phyloP scores from a whole-genome alignment of 768 basidiomycete genomes.

The Vararia minispora region DNA sequence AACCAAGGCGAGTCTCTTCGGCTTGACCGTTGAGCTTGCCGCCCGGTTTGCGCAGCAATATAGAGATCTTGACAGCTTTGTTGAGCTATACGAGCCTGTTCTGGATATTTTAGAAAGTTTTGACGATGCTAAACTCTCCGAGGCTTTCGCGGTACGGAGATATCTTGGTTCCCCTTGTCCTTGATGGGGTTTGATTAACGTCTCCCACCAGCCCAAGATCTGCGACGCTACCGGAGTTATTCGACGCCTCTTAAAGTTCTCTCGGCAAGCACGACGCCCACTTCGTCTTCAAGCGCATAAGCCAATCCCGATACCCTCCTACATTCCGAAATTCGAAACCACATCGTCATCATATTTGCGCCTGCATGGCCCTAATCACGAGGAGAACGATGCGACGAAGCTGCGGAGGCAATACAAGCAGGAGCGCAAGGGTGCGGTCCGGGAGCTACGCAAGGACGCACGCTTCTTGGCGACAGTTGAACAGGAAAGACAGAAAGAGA shows the following conservation, averaged over 20 bases:
- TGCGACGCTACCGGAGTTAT: slow-evolving; percentile 9
- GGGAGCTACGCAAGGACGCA: slow-evolving; percentile 93
- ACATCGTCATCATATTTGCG: slow-evolving; percentile 65
- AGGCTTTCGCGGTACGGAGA: slow-evolving; percentile 42
- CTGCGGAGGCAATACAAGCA: slow-evolving; percentile 85
- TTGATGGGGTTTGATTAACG: slow-evolving; percentile 1
- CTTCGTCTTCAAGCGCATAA: slow-evolving; percentile 87
- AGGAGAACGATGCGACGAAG: slow-evolving; percentile 79
- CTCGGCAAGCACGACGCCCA: slow-evolving; percentile 61
- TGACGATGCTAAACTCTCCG: slow-evolving; percentile 32
- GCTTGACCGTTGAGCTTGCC: slow-evolving; percentile 50
- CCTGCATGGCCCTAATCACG: slow-evolving; percentile 83
- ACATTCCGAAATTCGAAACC: slow-evolving; percentile 87
- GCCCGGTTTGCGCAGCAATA: slow-evolving; percentile 64
- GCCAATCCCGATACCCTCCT: slow-evolving; percentile 89
- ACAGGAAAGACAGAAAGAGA: slow-evolving; percentile 73
- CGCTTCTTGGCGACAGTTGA: slow-evolving; percentile 86
- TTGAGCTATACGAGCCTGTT: slow-evolving; percentile 75
- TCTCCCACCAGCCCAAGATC: slow-evolving; percentile 1
- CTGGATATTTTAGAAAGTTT: slow-evolving; percentile 44
- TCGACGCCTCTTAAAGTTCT: slow-evolving; percentile 60
- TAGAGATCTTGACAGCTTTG: slow-evolving; percentile 69
- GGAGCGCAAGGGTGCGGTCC: slow-evolving; percentile 92
- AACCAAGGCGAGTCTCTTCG: slow-evolving; percentile 62
- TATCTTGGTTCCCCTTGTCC: slow-evolving; percentile 1